phyloP scores from a whole-genome alignment of 176 grass and related monocot species.

The Paspalum vaginatum region DNA sequence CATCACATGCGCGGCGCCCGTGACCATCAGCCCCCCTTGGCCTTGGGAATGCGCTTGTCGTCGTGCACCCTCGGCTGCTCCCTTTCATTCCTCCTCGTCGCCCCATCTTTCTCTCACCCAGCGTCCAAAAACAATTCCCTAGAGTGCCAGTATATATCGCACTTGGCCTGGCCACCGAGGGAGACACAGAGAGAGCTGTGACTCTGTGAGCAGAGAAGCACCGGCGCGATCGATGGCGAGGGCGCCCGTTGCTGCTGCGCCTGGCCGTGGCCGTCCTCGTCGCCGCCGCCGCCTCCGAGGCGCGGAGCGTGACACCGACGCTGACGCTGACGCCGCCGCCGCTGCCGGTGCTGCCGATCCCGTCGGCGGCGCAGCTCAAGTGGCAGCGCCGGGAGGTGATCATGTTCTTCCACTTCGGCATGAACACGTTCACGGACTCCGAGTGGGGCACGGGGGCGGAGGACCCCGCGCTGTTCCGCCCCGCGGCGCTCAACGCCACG shows the following conservation, averaged over 20 bases:
- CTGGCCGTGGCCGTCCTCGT: neutral
- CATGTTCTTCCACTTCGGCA: slow-evolving; percentile 99
- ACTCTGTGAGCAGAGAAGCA: neutral
- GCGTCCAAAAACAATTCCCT: too few species aligned
- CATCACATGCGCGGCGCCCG: slow-evolving; percentile 10
- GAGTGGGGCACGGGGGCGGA: slow-evolving; percentile 81
- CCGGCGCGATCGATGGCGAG: neutral
- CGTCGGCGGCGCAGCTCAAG: slow-evolving; percentile 71
- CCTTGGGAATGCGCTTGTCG: neutral
- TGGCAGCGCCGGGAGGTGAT: slow-evolving; percentile 93
- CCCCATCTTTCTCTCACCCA: neutral
- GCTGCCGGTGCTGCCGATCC: slow-evolving; percentile 66
- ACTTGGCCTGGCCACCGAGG: neutral
- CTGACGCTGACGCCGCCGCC: slow-evolving; percentile 49
- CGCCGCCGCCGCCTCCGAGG: neutral
- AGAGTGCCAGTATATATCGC: neutral
- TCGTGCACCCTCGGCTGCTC: slow-evolving; percentile 3
- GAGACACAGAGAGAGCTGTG: neutral
- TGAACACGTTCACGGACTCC: slow-evolving; percentile 96
- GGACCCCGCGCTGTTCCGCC: slow-evolving; percentile 56
- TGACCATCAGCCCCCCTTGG: neutral
- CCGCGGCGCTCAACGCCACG: slow-evolving; percentile 49
- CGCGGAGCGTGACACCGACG: neutral
- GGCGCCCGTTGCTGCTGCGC: neutral
- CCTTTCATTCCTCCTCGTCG: neutral